phyloP scores from a whole-genome alignment of 2,329 filamentous ascomycete species.

The Macroventuria anomochaeta region DNA sequence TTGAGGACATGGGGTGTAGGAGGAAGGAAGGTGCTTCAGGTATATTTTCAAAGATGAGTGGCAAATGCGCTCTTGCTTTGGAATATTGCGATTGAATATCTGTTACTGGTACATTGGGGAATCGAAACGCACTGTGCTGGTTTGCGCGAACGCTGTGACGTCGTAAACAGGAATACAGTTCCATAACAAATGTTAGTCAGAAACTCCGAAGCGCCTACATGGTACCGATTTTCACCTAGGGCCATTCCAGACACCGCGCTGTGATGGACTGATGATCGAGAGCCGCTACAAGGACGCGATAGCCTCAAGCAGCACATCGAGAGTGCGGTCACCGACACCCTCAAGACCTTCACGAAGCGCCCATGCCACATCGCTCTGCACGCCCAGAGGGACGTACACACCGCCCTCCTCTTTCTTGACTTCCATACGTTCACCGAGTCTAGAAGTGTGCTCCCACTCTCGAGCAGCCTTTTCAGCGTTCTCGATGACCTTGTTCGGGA shows the following conservation, averaged over 20 bases:
- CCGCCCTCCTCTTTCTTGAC: conserved; percentile 71
- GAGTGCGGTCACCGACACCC: conserved; percentile 56
- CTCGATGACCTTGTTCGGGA: conserved; percentile 80
- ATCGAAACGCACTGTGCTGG: too few relatives aligned
- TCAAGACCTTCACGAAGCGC: conserved; percentile 66
- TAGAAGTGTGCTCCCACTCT: conserved; percentile 94
- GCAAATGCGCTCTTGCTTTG: neutral
- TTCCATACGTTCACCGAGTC: conserved; percentile 86
- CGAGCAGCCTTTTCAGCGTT: conserved; percentile 85
- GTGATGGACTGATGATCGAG: too few relatives aligned
- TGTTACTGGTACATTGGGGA: too few relatives aligned
- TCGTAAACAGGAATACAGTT: neutral
- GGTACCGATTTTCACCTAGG: too few relatives aligned
- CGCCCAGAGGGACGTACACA: conserved; percentile 81
- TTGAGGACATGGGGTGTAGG: neutral
- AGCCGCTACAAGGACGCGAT: conserved; percentile 63
- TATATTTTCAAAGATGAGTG: too few relatives aligned
- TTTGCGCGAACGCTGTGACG: neutral
- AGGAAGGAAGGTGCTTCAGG: too few relatives aligned
- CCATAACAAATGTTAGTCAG: neutral
- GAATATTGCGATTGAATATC: neutral
- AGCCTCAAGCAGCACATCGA: conserved; percentile 64
- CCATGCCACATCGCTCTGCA: conserved; percentile 86
- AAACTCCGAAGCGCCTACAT: neutral
- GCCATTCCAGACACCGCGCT: too few relatives aligned